phyloP scores from a whole-genome alignment of 2,329 filamentous ascomycete genomes.

The Aspergillus ochraceoroseus region DNA sequence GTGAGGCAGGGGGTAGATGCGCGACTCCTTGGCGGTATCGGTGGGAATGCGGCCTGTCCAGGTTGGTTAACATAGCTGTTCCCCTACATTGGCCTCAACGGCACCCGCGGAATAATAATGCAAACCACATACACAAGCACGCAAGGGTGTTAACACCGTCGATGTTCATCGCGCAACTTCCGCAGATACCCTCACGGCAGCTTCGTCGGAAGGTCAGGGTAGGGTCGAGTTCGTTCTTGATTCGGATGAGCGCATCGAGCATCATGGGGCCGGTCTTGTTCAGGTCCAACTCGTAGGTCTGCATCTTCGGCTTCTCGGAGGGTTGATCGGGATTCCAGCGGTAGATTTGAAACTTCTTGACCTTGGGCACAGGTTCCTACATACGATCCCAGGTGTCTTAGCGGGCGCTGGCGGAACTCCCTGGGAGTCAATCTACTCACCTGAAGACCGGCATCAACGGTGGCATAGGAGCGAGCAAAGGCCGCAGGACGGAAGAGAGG shows the following conservation, averaged over 20 bases:
- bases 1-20: constrained; percentile 97
- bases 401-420: background rate
- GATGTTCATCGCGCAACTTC: constrained; percentile 99
- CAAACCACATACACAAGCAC: constrained; percentile 76
- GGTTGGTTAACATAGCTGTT: constrained; percentile 13
- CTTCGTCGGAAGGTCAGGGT: constrained; percentile 93
- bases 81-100: background rate
- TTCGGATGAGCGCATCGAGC: constrained; percentile 89
- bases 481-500: constrained; percentile 41
- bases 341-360: constrained; percentile 98
- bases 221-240: constrained; percentile 98
- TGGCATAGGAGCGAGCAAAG: constrained; percentile 46
- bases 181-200: constrained; percentile 97
- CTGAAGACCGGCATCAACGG: constrained; percentile 38
- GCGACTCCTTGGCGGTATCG: constrained; percentile 72
- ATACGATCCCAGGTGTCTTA: constrained; percentile 5
- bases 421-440: constrained; percentile 21
- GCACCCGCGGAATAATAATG: background rate
- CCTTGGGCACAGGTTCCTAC: constrained; percentile 58
- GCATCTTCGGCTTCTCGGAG: constrained; percentile 88
- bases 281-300: constrained; percentile 88
- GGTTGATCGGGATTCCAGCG: constrained; percentile 95
- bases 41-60: constrained; percentile 80
- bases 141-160: constrained; percentile 97
- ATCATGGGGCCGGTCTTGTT: constrained; percentile 99